Conservation (phyloP, 768 basidiomycete species). For the Amanita pallidorosea region DNA sequence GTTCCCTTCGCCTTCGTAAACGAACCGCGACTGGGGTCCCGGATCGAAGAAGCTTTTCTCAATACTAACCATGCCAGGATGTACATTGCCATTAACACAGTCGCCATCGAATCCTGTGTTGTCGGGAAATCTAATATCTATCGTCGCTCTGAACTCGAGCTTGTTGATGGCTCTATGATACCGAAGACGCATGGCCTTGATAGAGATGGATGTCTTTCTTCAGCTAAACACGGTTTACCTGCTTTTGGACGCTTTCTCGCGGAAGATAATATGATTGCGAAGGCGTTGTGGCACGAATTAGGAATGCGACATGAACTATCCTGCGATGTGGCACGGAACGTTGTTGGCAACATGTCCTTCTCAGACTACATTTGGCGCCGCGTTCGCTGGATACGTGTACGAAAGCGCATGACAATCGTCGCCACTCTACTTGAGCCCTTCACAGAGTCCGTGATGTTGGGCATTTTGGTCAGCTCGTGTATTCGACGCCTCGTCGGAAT, state of each 20-base stretch:
- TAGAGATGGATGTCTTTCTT: constrained; percentile 11
- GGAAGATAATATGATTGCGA: constrained; percentile 97
- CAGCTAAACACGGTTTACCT: constrained; percentile 44
- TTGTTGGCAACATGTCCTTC: constrained; percentile 81
- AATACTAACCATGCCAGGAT: constrained; percentile 98
- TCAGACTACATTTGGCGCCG: constrained; percentile 80
- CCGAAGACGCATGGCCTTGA: constrained; percentile 16
- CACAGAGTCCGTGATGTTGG: constrained; percentile 75
- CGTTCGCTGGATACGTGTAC: constrained; percentile 93
- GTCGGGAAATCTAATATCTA: constrained; percentile 96
- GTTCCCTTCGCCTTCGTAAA: constrained; percentile 81
- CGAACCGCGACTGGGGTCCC: constrained; percentile 63
- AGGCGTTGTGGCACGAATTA: constrained; percentile 89
- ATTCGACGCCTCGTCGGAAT: constrained; percentile 38
- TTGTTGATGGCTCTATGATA: constrained; percentile 55
- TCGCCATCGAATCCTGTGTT: constrained; percentile 89
- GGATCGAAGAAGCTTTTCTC: constrained; percentile 87
- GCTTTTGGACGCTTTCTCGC: constrained; percentile 86
- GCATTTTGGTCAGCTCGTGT: constrained; percentile 51
- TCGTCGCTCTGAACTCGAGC: constrained; percentile 78
- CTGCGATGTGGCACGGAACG: constrained; percentile 82
- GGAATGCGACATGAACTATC: constrained; percentile 83
- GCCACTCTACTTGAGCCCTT: constrained; percentile 89
- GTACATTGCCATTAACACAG: constrained; percentile 89
- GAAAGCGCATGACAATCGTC: constrained; percentile 84